Base-by-base conservation (phyloP, 176 grass and related monocot species). In the Oryza punctata region DNA sequence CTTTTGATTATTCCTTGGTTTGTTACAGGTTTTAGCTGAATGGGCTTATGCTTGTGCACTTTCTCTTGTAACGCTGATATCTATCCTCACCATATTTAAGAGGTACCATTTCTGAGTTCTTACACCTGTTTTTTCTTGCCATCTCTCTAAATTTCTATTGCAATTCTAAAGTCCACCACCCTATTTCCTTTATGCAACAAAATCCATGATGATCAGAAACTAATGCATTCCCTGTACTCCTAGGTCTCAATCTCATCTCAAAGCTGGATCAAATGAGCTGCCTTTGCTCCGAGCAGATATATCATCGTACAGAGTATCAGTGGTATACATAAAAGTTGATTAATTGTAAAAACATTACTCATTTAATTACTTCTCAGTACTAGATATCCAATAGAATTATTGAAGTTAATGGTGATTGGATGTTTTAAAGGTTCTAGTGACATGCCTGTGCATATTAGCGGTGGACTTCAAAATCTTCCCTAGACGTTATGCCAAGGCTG, bases 381-480 rank as follows among this genome's bases (percentile, higher is more conserved):
- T 63, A 70, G 46, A 61, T 8, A 85, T 84, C 37, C 67, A 73
- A 18, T 37, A 80, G 3, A 27, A 75, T 43, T 57, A 54, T 13
- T 57, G 23, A 40, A 52, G 18, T 23, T 26, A 75, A 59, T 83
- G 46, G 16, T 85, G 41, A 81, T 83, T 67, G 46, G 2, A 0
- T 74, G 28, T 37, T 60, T 69, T 88, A 41, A 90, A 98, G 93
- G 85, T 98, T 68, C 65, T 93, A 70, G 85, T 95, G n/a, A 98
- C 96, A 92, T 98, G 96, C 84, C 85, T 98, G 83, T 92, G 89
- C 78, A 95, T 98, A 94, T 85, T 98, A 84, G 91, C 93, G 3
- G 93, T 98, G 76, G 93, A 98, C 79, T 98, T 98, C 79, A 87
- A 91, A 88, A 87, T 98, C 21, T 98, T 95, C 67, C 96, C 93